Base-by-base conservation (phyloP, 345 rosid species). In the Cardamine chenopodiifolia region DNA sequence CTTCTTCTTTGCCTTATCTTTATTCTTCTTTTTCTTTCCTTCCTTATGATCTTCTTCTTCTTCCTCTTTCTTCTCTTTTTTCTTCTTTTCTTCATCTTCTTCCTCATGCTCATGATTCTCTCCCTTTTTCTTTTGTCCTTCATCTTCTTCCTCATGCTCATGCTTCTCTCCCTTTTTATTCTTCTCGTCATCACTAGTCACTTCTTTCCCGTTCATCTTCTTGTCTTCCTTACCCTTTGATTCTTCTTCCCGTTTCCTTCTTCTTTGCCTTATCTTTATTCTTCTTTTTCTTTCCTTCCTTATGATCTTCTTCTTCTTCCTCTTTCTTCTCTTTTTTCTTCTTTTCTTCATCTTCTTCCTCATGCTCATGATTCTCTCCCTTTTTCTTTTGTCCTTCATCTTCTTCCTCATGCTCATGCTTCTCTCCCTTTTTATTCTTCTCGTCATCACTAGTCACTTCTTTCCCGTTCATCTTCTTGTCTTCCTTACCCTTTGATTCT, bases 21-120 rank as follows among this genome's bases (percentile, higher is more conserved):
- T 40, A 2, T 52, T 65, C 56, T 62, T 37, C 20, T 13, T 50
- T 31, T 54, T 29, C 28, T 42, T 49, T n/a, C 65, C 66, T 17
- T 48, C 17, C 59, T 67, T 31, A 2, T 44, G 15, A 5, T 58
- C 66, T 1, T 26, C 45, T 12, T 47, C 50, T 19, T 40, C 34
- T n/a, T 71, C 45, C n/a, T 40, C 48, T 34, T 54, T 17, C 56
- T 54, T 61, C 34, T 68, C 68, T 14, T 66, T 29, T 22, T 58
- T 32, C 28, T 69, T 49, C 20, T 64, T 39, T 2, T 44, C 68
- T 39, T 56, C 25, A 28, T 52, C 69, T 42, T 66, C 68, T 39
- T 70, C 57, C 19, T 52, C 4, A 50, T 3, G 31, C 6, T 66
- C 79, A 52, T 70, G 44, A 11, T 65, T 71, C 0, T 9, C 35